Evolutionary conservation across 768 basidiomycete genomes (phyloP).

Genomic region (Termitomyces sp.): DNA sequence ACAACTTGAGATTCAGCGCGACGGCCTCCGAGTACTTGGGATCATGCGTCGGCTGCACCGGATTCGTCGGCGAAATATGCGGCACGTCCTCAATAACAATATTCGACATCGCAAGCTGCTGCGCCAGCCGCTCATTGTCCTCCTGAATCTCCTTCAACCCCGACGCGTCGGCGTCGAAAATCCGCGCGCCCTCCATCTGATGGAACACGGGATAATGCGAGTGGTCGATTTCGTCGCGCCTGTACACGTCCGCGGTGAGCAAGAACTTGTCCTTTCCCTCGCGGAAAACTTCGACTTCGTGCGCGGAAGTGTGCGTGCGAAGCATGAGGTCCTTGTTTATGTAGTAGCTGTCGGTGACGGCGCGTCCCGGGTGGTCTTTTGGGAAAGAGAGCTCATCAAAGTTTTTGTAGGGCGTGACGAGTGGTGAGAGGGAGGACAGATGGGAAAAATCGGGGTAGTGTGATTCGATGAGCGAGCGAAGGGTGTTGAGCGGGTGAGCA

Average conservation of each 20-base stretch:
- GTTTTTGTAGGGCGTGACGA: constrained; percentile 89
- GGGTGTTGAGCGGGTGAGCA: constrained; percentile 83
- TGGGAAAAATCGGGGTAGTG: constrained; percentile 78
- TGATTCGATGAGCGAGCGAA: constrained; percentile 79
- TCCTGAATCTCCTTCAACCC: constrained; percentile 64
- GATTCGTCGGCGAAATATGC: constrained; percentile 71
- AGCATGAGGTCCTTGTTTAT: constrained; percentile 89
- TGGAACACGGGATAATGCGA: constrained; percentile 98
- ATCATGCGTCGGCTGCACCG: constrained; percentile 77
- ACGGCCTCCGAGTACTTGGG: constrained; percentile 70
- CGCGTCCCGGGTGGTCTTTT: constrained; percentile 87
- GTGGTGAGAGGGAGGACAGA: constrained; percentile 76
- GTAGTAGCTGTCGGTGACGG: constrained; percentile 93
- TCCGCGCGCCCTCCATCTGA: constrained; percentile 93
- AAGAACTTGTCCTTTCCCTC: constrained; percentile 81
- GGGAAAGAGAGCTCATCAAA: constrained; percentile 98
- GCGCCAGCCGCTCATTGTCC: constrained; percentile 66
- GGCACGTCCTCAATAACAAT: constrained; percentile 88
- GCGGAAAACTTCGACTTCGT: constrained; percentile 90
- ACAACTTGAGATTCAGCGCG: constrained; percentile 84
- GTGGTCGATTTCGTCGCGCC: constrained; percentile 96
- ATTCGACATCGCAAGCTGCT: constrained; percentile 63
- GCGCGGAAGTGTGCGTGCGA: constrained; percentile 97
- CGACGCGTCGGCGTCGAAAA: constrained; percentile 61
- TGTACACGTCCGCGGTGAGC: constrained; percentile 93